phyloP scores from a whole-genome alignment of 192 early-diverging fungal genomes.

The Coemansia nantahalensis region DNA sequence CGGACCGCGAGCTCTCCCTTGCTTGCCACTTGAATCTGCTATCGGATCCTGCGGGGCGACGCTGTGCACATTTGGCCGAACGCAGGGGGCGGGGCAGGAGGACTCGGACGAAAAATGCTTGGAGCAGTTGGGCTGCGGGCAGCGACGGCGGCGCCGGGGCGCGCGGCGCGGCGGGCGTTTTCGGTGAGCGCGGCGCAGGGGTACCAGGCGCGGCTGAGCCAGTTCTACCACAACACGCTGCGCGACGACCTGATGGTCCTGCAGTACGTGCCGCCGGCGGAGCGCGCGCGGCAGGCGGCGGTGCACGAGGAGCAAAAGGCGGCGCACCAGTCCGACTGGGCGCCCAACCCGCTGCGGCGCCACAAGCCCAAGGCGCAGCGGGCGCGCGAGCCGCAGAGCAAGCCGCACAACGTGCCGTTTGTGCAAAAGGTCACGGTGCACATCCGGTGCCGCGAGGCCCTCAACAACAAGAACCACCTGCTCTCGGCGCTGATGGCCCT shows the following conservation, averaged over 20 bases:
- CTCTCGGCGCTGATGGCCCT: constrained; percentile 89
- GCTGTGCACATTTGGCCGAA: too few species aligned
- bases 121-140: constrained; percentile 18
- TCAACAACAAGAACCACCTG: constrained; percentile 84
- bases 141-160: constrained; percentile 1
- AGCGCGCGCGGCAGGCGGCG: constrained; percentile 36
- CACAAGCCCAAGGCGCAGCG: constrained; percentile 52
- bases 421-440: constrained; percentile 76
- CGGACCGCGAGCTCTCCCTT: not conserved
- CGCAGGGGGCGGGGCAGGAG: too few species aligned
- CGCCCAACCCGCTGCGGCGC: constrained; percentile 50
- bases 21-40: too few species aligned
- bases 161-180: constrained; percentile 17
- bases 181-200: constrained; percentile 12
- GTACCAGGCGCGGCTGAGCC: constrained; percentile 62
- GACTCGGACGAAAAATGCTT: constrained; percentile 28
- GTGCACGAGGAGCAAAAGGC: constrained; percentile 29
- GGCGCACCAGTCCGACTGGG: constrained; percentile 24
- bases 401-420: constrained; percentile 62
- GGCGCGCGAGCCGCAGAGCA: constrained; percentile 59
- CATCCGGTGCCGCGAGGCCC: constrained; percentile 83
- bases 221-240: constrained; percentile 71
- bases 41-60: too few species aligned
- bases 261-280: constrained; percentile 64
- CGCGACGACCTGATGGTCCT: constrained; percentile 74